phyloP scores from a whole-genome alignment of 208 protist species.

The Acanthamoeba healyi region DNA sequence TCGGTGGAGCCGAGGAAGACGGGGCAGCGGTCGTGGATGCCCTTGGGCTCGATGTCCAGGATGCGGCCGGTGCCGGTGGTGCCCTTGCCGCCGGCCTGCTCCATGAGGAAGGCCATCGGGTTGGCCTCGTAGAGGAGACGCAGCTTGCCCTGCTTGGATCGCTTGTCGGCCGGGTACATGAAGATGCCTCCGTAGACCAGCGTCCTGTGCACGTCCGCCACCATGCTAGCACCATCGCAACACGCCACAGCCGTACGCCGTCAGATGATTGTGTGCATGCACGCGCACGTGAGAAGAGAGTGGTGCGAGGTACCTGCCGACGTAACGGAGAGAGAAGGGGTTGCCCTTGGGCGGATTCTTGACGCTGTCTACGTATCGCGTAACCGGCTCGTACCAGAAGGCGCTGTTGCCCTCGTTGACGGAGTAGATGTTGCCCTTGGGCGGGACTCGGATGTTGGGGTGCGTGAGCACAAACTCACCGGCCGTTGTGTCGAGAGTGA shows the following conservation, averaged over 20 bases:
- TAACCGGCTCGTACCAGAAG: constrained; percentile 84
- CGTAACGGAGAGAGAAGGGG: constrained; percentile 51
- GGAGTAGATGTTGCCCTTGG: constrained; percentile 95
- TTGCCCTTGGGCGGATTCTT: constrained; percentile 76
- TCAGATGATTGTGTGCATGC: neutral
- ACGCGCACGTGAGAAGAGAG: neutral
- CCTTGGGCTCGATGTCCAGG: constrained; percentile 91
- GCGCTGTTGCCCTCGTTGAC: constrained; percentile 96
- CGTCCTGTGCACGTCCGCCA: constrained; percentile 98
- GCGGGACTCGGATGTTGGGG: constrained; percentile 85
- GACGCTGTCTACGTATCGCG: constrained; percentile 81
- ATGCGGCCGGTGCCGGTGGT: constrained; percentile 90
- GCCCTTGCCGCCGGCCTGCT: constrained; percentile 92
- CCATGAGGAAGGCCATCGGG: constrained; percentile 82
- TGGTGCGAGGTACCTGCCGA: constrained; percentile 11
- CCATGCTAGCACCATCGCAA: constrained; percentile 81
- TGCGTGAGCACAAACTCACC: constrained; percentile 98
- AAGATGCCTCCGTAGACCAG: constrained; percentile 99
- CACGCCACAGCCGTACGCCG: constrained; percentile 86
- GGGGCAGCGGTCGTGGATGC: constrained; percentile 94
- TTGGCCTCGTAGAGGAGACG: constrained; percentile 96
- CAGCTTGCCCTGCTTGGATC: constrained; percentile 96
- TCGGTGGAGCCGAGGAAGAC: constrained; percentile 94
- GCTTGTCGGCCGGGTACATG: constrained; percentile 96
- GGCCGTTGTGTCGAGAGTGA: constrained; percentile 84